phyloP scores from a whole-genome alignment of 495 filamentous ascomycete genomes.

The Penicillium maclennaniae region DNA sequence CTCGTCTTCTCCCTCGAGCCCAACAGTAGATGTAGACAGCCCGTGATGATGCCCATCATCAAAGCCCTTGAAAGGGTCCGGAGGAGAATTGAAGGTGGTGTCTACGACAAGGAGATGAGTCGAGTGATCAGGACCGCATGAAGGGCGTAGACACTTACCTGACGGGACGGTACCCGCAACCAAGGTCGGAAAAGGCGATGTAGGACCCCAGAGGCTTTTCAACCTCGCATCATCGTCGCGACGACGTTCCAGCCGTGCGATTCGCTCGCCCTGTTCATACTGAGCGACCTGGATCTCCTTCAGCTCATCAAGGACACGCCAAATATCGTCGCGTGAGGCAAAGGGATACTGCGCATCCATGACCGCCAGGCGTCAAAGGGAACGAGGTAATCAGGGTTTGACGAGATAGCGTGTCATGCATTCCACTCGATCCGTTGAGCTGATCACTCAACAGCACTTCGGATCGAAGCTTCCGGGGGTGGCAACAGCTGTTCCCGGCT shows the following conservation, averaged over 20 bases:
- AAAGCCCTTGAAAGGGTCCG: slow-evolving; percentile 78
- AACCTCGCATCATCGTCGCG: slow-evolving; percentile 77
- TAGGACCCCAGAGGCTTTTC: slow-evolving; percentile 78
- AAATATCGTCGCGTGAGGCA: slow-evolving; percentile 72
- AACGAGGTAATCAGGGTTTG: background rate
- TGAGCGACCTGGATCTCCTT: slow-evolving; percentile 76
- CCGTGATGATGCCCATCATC: slow-evolving; percentile 70
- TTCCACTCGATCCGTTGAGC: background rate
- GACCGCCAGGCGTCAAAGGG: slow-evolving; percentile 12
- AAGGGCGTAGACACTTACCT: slow-evolving; percentile 47
- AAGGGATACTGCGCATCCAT: slow-evolving; percentile 66
- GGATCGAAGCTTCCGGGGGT: background rate
- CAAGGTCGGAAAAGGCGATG: slow-evolving; percentile 76
- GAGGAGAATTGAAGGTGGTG: slow-evolving; percentile 65
- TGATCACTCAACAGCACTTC: background rate
- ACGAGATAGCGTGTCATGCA: background rate
- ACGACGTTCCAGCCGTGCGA: slow-evolving; percentile 73
- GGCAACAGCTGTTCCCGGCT: background rate
- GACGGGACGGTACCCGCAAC: slow-evolving; percentile 66
- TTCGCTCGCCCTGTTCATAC: slow-evolving; percentile 73
- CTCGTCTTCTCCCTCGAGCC: slow-evolving; percentile 84
- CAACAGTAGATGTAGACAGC: slow-evolving; percentile 63
- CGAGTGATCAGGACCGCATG: slow-evolving; percentile 1
- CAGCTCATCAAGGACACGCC: slow-evolving; percentile 83
- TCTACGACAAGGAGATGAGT: slow-evolving; percentile 45